Base-by-base conservation (phyloP, 2,329 filamentous ascomycete species). In the Monosporascus sp. region DNA sequence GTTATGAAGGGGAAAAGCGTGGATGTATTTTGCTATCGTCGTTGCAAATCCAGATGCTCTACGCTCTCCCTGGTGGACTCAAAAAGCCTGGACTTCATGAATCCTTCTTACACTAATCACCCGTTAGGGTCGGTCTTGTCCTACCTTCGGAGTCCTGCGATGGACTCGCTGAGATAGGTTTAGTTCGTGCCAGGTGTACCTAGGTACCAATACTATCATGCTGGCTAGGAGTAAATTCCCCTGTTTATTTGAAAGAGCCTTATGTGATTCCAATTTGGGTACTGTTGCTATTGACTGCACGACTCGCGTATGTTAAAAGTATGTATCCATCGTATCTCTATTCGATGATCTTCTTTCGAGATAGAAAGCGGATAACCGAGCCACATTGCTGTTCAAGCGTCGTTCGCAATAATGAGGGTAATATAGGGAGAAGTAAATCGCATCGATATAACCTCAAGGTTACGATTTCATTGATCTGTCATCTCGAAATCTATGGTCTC, bases 141-240 rank as follows among this genome's bases (percentile, higher is more conserved):
- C 50, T 53, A 53, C 52, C 53, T 58, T 61, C 58, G 52, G 55
- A 56, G 46, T 51, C 55, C 55, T 52, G 56, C 51, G 54, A 55
- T 43, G 55, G 53, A 52, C 48, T 44, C 52, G 49, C 59, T 50
- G 53, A 60, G 54, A 61, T 59, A 62, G 62, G 59, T 61, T 53
- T 54, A 61, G 61, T 61, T 62, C 55, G 38, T 52, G 51, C 47
- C 19, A 8, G 17, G 19, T 2, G 31, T 14, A 35, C 11, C 31
- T 14, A 51, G 52, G 56, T 57, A 56, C 51, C 51, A 56, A 56
- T 37, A 48, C 45, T n/a, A 50, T 48, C 44, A 51, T 51, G 24
- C 19, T 35, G 43, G 40, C 37, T 17, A 26, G 19, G n/a, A 38
- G 16, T 16, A 37, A 19, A 14, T 46, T 20, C 41, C 16, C 19